Percentiles rank a stretch among this genome's conserved stretches.
Evolutionary conservation across 2,329 filamentous ascomycete species (phyloP).

Genomic region (Aureobasidium sp.): DNA sequence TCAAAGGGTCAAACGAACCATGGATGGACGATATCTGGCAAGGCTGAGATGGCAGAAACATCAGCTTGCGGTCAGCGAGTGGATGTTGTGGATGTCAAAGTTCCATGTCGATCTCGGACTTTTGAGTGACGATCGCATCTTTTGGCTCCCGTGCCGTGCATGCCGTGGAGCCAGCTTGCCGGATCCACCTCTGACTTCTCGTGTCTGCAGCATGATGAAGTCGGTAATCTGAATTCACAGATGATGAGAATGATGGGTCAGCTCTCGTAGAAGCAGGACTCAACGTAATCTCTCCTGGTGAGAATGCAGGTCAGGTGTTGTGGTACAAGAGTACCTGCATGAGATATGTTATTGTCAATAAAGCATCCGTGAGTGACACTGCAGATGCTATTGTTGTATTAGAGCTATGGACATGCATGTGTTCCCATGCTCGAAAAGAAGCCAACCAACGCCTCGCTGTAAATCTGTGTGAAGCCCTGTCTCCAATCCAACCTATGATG

Average conservation of each 20-base stretch:
- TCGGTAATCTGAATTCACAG: no score
- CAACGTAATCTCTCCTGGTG: no score
- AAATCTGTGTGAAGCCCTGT: background rate
- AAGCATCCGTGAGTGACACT: no score
- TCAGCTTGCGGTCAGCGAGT: no score
- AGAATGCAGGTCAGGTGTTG: background rate
- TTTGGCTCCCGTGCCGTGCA: background rate
- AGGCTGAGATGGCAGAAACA: no score
- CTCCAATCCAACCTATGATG: background rate
- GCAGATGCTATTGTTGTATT: background rate
- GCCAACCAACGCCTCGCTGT: background rate
- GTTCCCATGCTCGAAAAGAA: background rate
- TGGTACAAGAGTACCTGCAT: background rate
- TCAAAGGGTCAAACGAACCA: no score
- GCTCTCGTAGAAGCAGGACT: no score
- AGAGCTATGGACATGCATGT: background rate
- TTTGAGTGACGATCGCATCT: background rate
- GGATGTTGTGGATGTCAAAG: background rate
- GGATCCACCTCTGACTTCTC: no score
- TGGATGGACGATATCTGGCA: no score
- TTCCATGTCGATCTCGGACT: background rate
- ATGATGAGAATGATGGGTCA: no score
- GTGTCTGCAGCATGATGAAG: no score
- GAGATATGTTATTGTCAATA: background rate
- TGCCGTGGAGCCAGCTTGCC: background rate